Conservation (phyloP, 2,329 filamentous ascomycete genomes). For the Nigrograna mackinnonii region DNA sequence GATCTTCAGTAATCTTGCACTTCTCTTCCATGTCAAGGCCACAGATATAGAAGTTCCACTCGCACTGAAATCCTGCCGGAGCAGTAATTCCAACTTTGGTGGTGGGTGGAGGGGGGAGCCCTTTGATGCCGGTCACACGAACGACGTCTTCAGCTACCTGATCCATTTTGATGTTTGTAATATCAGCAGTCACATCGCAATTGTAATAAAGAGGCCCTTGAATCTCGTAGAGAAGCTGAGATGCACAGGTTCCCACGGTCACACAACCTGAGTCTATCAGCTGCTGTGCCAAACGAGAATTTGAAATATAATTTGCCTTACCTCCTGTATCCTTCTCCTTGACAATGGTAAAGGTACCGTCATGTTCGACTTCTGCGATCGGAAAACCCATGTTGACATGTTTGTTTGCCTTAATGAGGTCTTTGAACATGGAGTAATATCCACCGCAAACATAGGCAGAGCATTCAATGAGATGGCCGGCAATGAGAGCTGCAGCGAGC, state of each 20-base stretch:
- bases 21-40: conserved; percentile 51
- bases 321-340: conserved; percentile 36
- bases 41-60: conserved; percentile 49
- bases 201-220: conserved; percentile 52
- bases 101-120: conserved; percentile 46
- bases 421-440: conserved; percentile 40
- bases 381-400: conserved; percentile 34
- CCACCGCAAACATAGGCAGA: conserved; percentile 33
- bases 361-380: conserved; percentile 14
- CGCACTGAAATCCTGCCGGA: conserved; percentile 51
- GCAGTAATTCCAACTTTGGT: conserved; percentile 54
- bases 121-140: conserved; percentile 31
- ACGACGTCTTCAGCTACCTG: conserved; percentile 53
- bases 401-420: conserved; percentile 30
- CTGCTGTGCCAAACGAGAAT: background rate
- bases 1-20: conserved; percentile 43
- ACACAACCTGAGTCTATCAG: conserved; percentile 14
- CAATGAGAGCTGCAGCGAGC: conserved; percentile 45
- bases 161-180: conserved; percentile 54
- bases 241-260: conserved; percentile 49
- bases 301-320: conserved; percentile 18
- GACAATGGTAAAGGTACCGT: conserved; percentile 14
- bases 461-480: conserved; percentile 50
- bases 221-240: conserved; percentile 47
- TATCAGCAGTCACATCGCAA: conserved; percentile 56